Conservation (phyloP, 2,329 filamentous ascomycete species). For the Fusarium cyanostomum region DNA sequence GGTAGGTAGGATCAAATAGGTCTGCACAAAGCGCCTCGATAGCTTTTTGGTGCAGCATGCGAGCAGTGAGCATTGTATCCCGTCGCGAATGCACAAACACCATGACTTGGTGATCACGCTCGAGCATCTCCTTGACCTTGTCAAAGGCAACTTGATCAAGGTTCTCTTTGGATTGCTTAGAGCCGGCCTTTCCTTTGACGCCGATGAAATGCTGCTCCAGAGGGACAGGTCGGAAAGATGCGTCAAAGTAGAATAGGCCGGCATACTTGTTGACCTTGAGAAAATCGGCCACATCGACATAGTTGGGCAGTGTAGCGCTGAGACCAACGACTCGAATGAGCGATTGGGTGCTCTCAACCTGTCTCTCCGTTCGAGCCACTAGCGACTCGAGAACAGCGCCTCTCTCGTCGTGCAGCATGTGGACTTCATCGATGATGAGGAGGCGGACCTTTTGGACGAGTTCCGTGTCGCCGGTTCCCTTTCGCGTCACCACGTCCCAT, state of each 20-base stretch:
- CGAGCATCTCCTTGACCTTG: slow-evolving; percentile 93
- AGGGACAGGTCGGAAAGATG: slow-evolving; percentile 93
- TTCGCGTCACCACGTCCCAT: slow-evolving; percentile 98
- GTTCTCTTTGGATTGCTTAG: slow-evolving; percentile 85
- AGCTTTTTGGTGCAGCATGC: slow-evolving; percentile 86
- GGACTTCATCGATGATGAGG: slow-evolving; percentile 97
- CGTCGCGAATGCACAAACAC: slow-evolving; percentile 98
- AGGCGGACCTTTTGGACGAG: slow-evolving; percentile 96
- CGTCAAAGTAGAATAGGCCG: slow-evolving; percentile 96
- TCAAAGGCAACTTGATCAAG: slow-evolving; percentile 89
- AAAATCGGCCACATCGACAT: slow-evolving; percentile 95
- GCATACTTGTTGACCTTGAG: slow-evolving; percentile 93
- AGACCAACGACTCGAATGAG: slow-evolving; percentile 96
- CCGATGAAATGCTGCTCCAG: slow-evolving; percentile 98
- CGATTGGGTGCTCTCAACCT: slow-evolving; percentile 98
- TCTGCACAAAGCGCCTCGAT: slow-evolving; percentile 80
- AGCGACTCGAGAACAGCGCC: slow-evolving; percentile 96
- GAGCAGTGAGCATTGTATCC: slow-evolving; percentile 89
- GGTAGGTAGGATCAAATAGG: slow-evolving; percentile 81
- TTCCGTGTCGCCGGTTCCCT: slow-evolving; percentile 96
- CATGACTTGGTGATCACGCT: slow-evolving; percentile 96
- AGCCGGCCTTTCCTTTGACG: slow-evolving; percentile 88
- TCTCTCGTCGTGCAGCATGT: slow-evolving; percentile 98
- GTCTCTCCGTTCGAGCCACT: slow-evolving; percentile 91
- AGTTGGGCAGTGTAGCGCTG: slow-evolving; percentile 95